Conservation (phyloP, 192 early-diverging fungal genomes). For the Coemansia sp. region DNA sequence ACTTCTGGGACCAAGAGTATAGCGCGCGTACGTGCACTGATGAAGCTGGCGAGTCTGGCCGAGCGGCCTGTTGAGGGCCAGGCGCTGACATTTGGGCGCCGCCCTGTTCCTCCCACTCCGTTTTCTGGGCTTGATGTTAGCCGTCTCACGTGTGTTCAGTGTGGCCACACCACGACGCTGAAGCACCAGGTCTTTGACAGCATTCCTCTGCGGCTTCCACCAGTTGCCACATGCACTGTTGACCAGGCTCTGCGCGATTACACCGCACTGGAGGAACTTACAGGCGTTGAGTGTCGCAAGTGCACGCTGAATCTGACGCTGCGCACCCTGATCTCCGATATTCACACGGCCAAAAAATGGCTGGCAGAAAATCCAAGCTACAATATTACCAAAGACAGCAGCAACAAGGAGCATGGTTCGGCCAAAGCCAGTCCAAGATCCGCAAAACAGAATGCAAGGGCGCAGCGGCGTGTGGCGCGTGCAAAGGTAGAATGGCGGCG, state of each 20-base stretch:
- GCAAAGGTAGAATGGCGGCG: constrained; percentile 38
- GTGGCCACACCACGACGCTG: constrained; percentile 75
- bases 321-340: constrained; percentile 37
- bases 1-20: constrained; percentile 47
- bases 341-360: constrained; percentile 32
- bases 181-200: constrained; percentile 84
- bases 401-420: background rate
- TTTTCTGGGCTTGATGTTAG: constrained; percentile 76
- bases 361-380: constrained; percentile 36
- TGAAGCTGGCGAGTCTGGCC: constrained; percentile 39
- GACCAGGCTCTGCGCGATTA: constrained; percentile 44
- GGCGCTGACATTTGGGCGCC: constrained; percentile 42
- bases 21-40: constrained; percentile 45
- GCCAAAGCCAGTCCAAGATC: background rate
- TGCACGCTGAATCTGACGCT: constrained; percentile 52
- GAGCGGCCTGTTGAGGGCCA: constrained; percentile 40
- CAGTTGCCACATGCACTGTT: constrained; percentile 40
- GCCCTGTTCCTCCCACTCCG: constrained; percentile 60
- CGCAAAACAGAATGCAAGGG: background rate
- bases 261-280: constrained; percentile 44
- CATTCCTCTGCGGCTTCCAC: constrained; percentile 68
- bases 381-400: constrained; percentile 9
- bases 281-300: constrained; percentile 48
- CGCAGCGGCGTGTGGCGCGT: constrained; percentile 20
- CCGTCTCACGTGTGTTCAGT: constrained; percentile 73